Evolutionary conservation across 1,139 yeast species (phyloP).

Genomic region (Trichomonascaceae sp.): DNA sequence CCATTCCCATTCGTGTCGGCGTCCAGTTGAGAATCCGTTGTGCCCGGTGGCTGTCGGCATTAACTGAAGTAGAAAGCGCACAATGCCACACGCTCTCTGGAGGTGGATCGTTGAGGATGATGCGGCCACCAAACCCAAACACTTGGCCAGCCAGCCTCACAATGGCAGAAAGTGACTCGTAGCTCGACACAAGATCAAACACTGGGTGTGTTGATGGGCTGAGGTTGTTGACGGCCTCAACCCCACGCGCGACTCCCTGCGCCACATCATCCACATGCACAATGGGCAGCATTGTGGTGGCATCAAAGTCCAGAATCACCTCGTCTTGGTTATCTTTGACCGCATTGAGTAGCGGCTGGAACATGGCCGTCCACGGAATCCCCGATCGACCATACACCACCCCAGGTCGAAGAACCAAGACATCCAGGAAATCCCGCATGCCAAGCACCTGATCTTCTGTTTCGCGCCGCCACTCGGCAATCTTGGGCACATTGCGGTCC

Average conservation of each 20-base stretch:
- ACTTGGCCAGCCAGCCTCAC: conserved; percentile 4
- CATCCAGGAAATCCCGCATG: conserved; percentile 4
- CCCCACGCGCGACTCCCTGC: conserved; percentile 3
- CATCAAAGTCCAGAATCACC: conserved; percentile 3
- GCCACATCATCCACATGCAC: conserved; percentile 8
- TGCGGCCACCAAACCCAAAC: conserved; percentile 6
- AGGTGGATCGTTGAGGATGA: conserved; percentile 4
- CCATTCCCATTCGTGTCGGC: conserved; percentile 5
- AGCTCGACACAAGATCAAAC: conserved; percentile 4
- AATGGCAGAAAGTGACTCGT: conserved; percentile 3
- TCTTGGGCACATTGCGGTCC: conserved; percentile 2
- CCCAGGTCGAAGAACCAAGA: conserved; percentile 6
- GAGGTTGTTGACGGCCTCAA: conserved; percentile 4
- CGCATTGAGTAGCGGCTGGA: conserved; percentile 4
- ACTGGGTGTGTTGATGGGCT: conserved; percentile 4
- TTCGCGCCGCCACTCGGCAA: conserved; percentile 7
- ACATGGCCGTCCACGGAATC: conserved; percentile 7
- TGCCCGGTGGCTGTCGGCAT: conserved; percentile 4
- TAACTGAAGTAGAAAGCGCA: conserved; percentile 6
- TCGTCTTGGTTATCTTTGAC: background rate
- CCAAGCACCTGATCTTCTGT: conserved; percentile 6
- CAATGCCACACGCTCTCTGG: conserved; percentile 3
- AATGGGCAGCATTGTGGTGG: conserved; percentile 2
- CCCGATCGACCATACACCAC: conserved; percentile 6
- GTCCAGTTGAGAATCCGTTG: conserved; percentile 4